Evolutionary conservation across 331 rosid species (phyloP).

Genomic region (Erythrophleum ivorense): DNA sequence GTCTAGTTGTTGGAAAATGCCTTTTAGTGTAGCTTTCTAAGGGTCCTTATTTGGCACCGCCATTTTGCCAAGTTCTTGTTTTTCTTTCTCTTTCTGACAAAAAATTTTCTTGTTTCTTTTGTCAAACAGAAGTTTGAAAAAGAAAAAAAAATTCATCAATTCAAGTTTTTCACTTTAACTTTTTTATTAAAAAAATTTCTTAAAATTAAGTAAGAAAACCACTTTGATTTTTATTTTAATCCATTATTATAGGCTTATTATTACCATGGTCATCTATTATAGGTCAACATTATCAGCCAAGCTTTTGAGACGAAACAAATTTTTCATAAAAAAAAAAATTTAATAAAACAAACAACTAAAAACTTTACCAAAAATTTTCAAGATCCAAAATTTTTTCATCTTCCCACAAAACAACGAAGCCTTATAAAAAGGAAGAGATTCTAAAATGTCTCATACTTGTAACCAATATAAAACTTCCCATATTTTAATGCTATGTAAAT

Average conservation of each 20-base stretch:
- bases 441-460: not conserved
- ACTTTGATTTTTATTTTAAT: not conserved
- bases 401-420: not conserved
- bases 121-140: too few relatives aligned
- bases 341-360: not conserved
- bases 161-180: too few relatives aligned
- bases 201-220: too few relatives aligned
- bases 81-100: too few relatives aligned
- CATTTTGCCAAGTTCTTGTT: too few relatives aligned
- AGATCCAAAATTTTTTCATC: not conserved
- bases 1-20: not conserved
- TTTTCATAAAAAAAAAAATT: not conserved
- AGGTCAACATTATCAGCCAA: too few relatives aligned
- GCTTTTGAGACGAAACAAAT: not conserved
- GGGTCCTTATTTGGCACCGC: not conserved
- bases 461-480: not conserved
- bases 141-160: too few relatives aligned
- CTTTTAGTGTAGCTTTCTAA: not conserved
- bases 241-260: not conserved
- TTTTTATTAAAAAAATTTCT: too few relatives aligned
- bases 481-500: not conserved
- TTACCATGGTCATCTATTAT: not conserved
- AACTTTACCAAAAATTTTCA: not conserved
- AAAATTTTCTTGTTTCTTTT: not conserved
- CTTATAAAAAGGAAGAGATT: not conserved